Conservation (phyloP, 441 rosid species). For the Populus tomentosa region DNA sequence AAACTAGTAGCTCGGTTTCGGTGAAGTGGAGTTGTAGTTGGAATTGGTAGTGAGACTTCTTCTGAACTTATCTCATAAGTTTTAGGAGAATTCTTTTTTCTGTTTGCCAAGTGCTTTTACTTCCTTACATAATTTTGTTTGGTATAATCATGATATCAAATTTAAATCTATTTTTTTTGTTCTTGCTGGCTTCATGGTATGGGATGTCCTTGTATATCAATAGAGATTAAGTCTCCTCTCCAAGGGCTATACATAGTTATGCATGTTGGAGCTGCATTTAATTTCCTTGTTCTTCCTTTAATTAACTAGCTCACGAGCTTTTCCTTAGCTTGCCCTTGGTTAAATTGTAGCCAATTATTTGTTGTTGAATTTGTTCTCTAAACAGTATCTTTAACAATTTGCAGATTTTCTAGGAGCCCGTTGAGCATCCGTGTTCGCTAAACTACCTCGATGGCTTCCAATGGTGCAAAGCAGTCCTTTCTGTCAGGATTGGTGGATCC, state of each 20-base stretch:
- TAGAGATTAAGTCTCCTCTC: background rate
- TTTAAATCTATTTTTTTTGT: background rate
- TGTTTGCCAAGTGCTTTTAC: background rate
- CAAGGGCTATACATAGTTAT: background rate
- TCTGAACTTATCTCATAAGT: background rate
- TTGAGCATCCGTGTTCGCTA: background rate
- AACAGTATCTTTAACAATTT: slow-evolving; percentile 4
- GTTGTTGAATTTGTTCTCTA: background rate
- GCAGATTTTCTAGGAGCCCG: slow-evolving; percentile 22
- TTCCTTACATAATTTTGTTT: background rate
- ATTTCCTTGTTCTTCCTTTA: background rate
- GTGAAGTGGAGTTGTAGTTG: background rate
- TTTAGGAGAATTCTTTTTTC: background rate
- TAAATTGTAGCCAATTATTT: background rate
- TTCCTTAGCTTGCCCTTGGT: background rate
- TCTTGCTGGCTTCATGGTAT: background rate
- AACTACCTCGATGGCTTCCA: slow-evolving; percentile 37
- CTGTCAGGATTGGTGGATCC: slow-evolving; percentile 32
- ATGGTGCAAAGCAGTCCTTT: slow-evolving; percentile 37
- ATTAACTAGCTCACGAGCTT: background rate
- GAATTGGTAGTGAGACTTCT: background rate
- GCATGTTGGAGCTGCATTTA: background rate
- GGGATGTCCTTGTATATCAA: background rate
- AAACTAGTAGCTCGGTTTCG: background rate
- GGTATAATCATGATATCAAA: background rate